Conservation (phyloP, 1,284 basidiomycete species). For the Papiliotrema nemorosa region DNA sequence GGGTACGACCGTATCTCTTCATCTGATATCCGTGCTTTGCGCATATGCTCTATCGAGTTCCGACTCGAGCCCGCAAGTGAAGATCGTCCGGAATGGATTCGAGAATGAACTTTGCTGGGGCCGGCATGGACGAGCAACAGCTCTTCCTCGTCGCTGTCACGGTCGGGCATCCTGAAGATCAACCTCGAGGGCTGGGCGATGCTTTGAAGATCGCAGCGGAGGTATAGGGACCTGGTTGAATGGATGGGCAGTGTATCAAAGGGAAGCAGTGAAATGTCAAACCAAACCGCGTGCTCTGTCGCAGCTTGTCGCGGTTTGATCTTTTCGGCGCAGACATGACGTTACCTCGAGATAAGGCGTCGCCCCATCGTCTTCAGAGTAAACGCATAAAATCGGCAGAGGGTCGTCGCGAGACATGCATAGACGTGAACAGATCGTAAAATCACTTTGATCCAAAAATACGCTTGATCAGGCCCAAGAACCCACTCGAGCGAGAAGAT, state of each 20-base stretch:
- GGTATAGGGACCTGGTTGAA: too few species aligned
- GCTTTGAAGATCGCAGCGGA: not conserved
- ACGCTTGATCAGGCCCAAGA: not conserved
- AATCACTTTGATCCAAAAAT: not conserved
- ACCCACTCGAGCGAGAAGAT: not conserved
- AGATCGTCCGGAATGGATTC: not conserved
- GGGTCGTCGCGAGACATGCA: too few species aligned
- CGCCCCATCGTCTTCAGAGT: too few species aligned
- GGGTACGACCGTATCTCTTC: not conserved
- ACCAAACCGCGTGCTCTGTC: not conserved
- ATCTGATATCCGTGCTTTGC: not conserved
- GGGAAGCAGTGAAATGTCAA: not conserved
- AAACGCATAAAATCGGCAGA: too few species aligned
- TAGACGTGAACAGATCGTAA: not conserved
- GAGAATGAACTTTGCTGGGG: not conserved
- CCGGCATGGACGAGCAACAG: not conserved
- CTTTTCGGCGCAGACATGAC: too few species aligned
- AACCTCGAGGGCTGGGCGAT: not conserved
- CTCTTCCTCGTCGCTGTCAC: constrained; percentile 1
- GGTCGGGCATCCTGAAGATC: not conserved
- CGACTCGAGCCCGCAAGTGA: not conserved
- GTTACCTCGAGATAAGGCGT: too few species aligned
- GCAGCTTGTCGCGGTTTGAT: too few species aligned
- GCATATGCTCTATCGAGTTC: not conserved
- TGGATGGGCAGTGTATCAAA: too few species aligned